These are phyloP conservation scores for Colletotrichum scovillei DNA, from an alignment of 2,329 filamentous ascomycete genomes.

Conservation along the genomic window DNA sequence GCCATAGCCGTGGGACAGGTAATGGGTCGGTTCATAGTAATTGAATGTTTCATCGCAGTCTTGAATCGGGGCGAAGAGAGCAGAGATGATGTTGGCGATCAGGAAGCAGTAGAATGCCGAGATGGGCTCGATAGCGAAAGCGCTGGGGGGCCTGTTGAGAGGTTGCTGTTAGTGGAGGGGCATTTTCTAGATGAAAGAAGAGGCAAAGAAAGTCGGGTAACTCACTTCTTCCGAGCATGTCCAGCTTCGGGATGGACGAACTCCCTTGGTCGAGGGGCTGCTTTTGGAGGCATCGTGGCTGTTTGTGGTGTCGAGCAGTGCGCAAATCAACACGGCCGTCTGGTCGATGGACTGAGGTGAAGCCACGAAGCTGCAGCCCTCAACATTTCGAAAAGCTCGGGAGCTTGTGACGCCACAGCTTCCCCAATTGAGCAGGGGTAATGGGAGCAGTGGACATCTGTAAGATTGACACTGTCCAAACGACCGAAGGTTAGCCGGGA, in stretches of 20 bases:
- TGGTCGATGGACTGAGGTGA: slow-evolving; percentile 9
- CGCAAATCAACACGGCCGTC: slow-evolving; percentile 22
- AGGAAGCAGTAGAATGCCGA: slow-evolving; percentile 86
- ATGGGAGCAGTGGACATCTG: not conserved
- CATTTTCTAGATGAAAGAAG: not conserved
- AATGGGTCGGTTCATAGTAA: slow-evolving; percentile 98
- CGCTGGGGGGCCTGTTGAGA: slow-evolving; percentile 56
- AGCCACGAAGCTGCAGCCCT: slow-evolving; percentile 32
- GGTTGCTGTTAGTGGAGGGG: slow-evolving; percentile 30
- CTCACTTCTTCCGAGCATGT: slow-evolving; percentile 65
- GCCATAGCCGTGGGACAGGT: slow-evolving; percentile 90
- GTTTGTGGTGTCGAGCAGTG: slow-evolving; percentile 31
- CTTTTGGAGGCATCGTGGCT: slow-evolving; percentile 53
- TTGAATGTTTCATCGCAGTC: slow-evolving; percentile 99
- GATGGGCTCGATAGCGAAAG: slow-evolving; percentile 76
- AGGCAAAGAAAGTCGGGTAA: not conserved
- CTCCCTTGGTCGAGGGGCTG: slow-evolving; percentile 43
- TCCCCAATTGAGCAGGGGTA: slow-evolving; percentile 30
- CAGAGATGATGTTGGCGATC: slow-evolving; percentile 78
- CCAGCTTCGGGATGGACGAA: slow-evolving; percentile 61
- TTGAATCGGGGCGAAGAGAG: slow-evolving; percentile 88
- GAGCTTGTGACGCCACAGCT: slow-evolving; percentile 37
- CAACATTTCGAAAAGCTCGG: slow-evolving; percentile 35
- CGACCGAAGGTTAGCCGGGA: rapidly evolving
- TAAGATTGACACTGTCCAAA: not conserved